Base-by-base conservation (phyloP, 352 stramenopile genomes). In the Pythium brachiatum region DNA sequence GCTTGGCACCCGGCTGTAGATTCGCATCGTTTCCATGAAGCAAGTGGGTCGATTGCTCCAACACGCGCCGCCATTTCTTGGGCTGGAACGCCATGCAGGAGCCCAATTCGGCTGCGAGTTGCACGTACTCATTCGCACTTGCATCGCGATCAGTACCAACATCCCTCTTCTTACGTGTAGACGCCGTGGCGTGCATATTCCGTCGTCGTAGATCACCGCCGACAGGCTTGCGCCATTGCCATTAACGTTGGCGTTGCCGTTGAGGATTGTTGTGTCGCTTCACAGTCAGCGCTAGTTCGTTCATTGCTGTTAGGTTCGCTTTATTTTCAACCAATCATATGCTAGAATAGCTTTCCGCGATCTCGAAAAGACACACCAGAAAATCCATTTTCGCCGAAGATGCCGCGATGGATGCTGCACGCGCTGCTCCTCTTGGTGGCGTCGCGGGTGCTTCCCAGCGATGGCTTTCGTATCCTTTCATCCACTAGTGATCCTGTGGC, bases 41-140 rank as follows among this genome's bases (percentile, higher is more conserved):
- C 34, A 78, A 50, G 2, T 51, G 51, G 2, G 59, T 63, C 0
- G 75, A 83, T 41, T 75, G 72, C 18, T 79, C 70, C 53, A 90
- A 53, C 54, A 88, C 73, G 0, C 69, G 50, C 1, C 66, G 68
- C 79, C 79, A 90, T 57, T 74, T 74, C 62, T 76, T 84, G 46
- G 81, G 79, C 60, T 88, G 68, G 47, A 88, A 90, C 6, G 67
- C 61, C 59, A 76, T 78, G 65, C 81, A 90, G 20, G 51, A 46
- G 57, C 76, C 51, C 52, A 90, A 47, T 12, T 81, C 78, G 0
- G 54, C 70, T 23, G 77, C 78, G 47, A 90, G 63, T 16, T 64
- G 71, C 59, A 90, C 68, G 21, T 76, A 87, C 47, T 76, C 75
- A n/a, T 74, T 79, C 18, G 25, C 18, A 5, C 21, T 8, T 11